Percentiles rank a stretch among this genome's conserved stretches.
Evolutionary conservation across 495 filamentous ascomycete species (phyloP).

Genomic region (Aspergillus coremiiformis): DNA sequence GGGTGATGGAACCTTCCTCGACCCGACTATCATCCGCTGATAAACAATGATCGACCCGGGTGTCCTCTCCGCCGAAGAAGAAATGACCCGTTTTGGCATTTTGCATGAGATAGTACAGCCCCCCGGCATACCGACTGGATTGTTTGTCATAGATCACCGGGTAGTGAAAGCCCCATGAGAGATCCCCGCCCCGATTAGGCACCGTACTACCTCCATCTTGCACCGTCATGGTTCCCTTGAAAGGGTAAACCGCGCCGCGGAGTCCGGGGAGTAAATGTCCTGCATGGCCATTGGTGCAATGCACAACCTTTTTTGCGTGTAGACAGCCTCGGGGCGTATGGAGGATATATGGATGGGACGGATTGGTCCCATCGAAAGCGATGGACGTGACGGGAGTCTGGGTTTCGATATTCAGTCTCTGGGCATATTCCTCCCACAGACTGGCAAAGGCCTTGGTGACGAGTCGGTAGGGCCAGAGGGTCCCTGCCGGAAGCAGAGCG

Average conservation of each 20-base stretch:
- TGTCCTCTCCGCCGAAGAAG: slow-evolving; percentile 49
- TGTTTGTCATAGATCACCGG: slow-evolving; percentile 13
- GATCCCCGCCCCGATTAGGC: slow-evolving; percentile 17
- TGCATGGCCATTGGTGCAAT: slow-evolving; percentile 75
- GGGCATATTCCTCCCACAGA: slow-evolving; percentile 37
- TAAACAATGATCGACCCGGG: slow-evolving; percentile 54
- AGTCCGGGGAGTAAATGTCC: slow-evolving; percentile 65
- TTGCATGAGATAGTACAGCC: slow-evolving; percentile 73
- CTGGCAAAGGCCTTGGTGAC: slow-evolving; percentile 57
- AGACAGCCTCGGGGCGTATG: slow-evolving; percentile 59
- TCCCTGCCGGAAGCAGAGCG: slow-evolving; percentile 38
- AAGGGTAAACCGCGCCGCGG: slow-evolving; percentile 65
- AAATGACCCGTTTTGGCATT: slow-evolving; percentile 40
- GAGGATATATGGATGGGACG: slow-evolving; percentile 28
- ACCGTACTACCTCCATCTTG: slow-evolving; percentile 44
- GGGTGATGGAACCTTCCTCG: slow-evolving; percentile 15
- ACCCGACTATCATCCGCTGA: slow-evolving; percentile 49
- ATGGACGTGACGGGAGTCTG: slow-evolving; percentile 54
- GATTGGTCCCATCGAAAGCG: slow-evolving; percentile 10
- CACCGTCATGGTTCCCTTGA: slow-evolving; percentile 65
- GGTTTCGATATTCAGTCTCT: slow-evolving; percentile 68
- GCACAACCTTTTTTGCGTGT: slow-evolving; percentile 48
- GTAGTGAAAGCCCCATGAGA: slow-evolving; percentile 33
- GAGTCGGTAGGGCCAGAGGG: slow-evolving; percentile 77
- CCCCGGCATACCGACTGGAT: slow-evolving; percentile 43